phyloP scores from a whole-genome alignment of 2,329 filamentous ascomycete species.

The Xylariaceae sp. region DNA sequence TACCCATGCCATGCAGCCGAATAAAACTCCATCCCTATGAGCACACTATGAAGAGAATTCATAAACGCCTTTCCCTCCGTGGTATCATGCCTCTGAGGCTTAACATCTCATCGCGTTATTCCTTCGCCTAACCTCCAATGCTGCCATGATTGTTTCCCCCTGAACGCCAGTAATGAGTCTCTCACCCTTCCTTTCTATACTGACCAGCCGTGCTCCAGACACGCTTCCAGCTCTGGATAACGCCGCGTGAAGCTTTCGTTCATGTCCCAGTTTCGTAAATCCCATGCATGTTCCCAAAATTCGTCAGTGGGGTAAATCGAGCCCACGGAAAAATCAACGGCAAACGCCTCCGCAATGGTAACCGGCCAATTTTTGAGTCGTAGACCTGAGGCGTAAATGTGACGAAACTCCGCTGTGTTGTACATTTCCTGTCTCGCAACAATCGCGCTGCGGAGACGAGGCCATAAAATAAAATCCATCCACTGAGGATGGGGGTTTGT shows the following conservation, averaged over 20 bases:
- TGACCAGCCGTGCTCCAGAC: slow-evolving; percentile 25
- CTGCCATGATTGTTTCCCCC: background rate
- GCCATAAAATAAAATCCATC: slow-evolving; percentile 45
- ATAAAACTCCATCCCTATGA: slow-evolving; percentile 9
- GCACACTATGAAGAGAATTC: background rate
- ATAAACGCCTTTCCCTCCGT: slow-evolving; percentile 18
- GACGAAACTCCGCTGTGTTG: slow-evolving; percentile 47
- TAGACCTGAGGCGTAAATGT: slow-evolving; percentile 44
- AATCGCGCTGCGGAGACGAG: slow-evolving; percentile 44
- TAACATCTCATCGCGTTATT: slow-evolving; percentile 1
- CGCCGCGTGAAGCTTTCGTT: slow-evolving; percentile 37
- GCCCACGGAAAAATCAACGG: slow-evolving; percentile 37
- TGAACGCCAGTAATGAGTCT: slow-evolving; percentile 3
- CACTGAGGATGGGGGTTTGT: slow-evolving; percentile 41
- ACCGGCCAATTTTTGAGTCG: slow-evolving; percentile 46
- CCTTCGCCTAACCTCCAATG: background rate
- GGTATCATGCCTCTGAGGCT: slow-evolving; percentile 24
- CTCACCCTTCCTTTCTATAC: slow-evolving; percentile 22
- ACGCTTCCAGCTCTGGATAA: slow-evolving; percentile 38
- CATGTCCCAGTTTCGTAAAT: slow-evolving; percentile 38
- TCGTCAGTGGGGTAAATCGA: slow-evolving; percentile 37
- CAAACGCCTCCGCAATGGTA: slow-evolving; percentile 34
- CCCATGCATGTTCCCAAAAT: slow-evolving; percentile 36
- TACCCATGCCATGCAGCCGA: slow-evolving; percentile 8
- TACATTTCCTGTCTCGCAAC: slow-evolving; percentile 47